Evolutionary conservation across 2,329 filamentous ascomycete genomes (phyloP).

Genomic region (Bipolaris zeicola): DNA sequence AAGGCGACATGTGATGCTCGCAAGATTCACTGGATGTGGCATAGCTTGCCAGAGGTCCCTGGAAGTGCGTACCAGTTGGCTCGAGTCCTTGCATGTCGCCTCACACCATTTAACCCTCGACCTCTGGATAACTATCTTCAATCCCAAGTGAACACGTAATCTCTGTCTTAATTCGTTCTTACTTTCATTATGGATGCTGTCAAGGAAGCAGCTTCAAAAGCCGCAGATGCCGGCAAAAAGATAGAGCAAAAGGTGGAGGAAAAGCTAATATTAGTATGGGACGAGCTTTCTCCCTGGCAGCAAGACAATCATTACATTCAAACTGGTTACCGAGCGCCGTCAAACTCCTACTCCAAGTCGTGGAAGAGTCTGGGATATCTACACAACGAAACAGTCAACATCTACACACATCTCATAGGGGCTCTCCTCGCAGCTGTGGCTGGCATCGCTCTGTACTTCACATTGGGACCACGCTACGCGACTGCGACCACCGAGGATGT

Average conservation of each 20-base stretch:
- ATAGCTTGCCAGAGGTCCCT: slow-evolving; percentile 6
- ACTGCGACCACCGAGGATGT: slow-evolving; percentile 46
- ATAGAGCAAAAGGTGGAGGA: slow-evolving; percentile 46
- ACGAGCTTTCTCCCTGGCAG: slow-evolving; percentile 53
- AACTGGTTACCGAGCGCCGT: slow-evolving; percentile 67
- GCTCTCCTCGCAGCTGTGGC: slow-evolving; percentile 32
- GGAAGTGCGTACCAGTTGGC: not conserved
- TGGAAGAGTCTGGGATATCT: slow-evolving; percentile 65
- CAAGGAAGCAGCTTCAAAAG: slow-evolving; percentile 24
- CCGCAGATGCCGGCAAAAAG: slow-evolving; percentile 28
- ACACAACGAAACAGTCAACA: slow-evolving; percentile 74
- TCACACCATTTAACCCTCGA: slow-evolving; percentile 2
- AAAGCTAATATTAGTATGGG: slow-evolving; percentile 56
- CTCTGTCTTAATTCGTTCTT: not conserved
- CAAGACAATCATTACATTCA: slow-evolving; percentile 72
- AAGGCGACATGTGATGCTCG: slow-evolving; percentile 9
- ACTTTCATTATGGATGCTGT: slow-evolving; percentile 26
- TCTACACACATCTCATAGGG: slow-evolving; percentile 69
- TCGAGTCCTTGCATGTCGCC: not conserved
- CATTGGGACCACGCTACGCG: slow-evolving; percentile 39
- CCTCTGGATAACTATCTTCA: too few relatives aligned
- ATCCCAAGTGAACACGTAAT: too few relatives aligned
- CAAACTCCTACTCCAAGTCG: slow-evolving; percentile 65
- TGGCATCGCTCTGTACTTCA: slow-evolving; percentile 27
- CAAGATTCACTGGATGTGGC: slow-evolving; percentile 11